Conservation (phyloP, 805 yeast species). For the Candida dajiaensis region DNA sequence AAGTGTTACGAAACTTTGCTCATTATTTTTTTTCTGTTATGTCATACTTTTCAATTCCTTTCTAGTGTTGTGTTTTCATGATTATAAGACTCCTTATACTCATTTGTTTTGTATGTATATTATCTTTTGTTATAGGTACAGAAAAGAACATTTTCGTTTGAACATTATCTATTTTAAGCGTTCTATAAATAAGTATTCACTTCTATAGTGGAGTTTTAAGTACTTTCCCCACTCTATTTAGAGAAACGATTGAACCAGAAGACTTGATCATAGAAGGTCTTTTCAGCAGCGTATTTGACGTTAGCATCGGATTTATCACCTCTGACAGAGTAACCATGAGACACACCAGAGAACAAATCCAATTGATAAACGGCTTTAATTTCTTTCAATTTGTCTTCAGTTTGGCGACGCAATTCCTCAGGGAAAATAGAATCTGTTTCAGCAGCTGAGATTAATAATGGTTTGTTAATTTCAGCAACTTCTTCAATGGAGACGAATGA, state of each 20-base stretch:
- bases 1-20: not conserved
- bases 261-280: constrained; percentile 41
- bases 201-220: too few species aligned
- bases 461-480: constrained; percentile 46
- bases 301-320: constrained; percentile 57
- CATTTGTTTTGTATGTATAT: not conserved
- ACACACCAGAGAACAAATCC: constrained; percentile 54
- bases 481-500: constrained; percentile 65
- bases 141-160: not conserved
- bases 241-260: constrained; percentile 18
- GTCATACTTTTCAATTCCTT: too few species aligned
- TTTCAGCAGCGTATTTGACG: constrained; percentile 61
- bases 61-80: not conserved
- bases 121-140: not conserved
- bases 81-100: not conserved
- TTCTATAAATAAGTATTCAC: too few species aligned
- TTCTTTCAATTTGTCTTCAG: constrained; percentile 53
- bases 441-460: constrained; percentile 65
- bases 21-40: not conserved
- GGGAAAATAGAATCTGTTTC: constrained; percentile 63
- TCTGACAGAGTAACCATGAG: constrained; percentile 77
- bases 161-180: not conserved
- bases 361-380: constrained; percentile 52
- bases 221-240: not conserved
- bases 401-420: constrained; percentile 51